A percentile compares a stretch with the other conserved stretches of the same genome.
These are phyloP conservation scores for Huntiella abstrusa DNA, from an alignment of 2,329 filamentous ascomycete genomes.

Conservation along the genomic window DNA sequence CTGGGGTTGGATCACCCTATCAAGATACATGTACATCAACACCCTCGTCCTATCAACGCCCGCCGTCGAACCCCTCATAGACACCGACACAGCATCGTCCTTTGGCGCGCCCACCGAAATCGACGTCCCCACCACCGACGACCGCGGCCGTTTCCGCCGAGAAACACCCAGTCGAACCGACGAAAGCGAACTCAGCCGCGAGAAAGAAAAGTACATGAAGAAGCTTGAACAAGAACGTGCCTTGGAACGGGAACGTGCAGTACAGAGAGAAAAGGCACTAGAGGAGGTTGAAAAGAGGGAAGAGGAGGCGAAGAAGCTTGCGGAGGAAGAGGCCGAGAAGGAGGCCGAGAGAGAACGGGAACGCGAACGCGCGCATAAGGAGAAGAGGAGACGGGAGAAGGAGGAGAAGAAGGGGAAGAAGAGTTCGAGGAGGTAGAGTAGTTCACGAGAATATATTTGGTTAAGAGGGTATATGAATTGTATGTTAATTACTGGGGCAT, in stretches of 20 bases:
- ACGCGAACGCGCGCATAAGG: neutral
- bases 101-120: neutral
- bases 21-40: slow-evolving; percentile 91
- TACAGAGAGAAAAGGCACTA: neutral
- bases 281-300: neutral
- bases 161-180: neutral
- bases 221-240: slow-evolving; percentile 4
- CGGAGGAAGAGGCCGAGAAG: neutral
- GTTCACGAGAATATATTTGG: too few species aligned
- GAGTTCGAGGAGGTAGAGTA: neutral
- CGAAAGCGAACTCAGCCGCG: neutral
- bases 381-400: neutral
- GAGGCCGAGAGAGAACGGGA: neutral
- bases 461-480: too few species aligned
- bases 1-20: slow-evolving; percentile 82
- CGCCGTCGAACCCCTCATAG: slow-evolving; percentile 12
- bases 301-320: neutral
- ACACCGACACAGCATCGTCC: slow-evolving; percentile 1
- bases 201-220: slow-evolving; percentile 9
- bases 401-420: slow-evolving; percentile 1
- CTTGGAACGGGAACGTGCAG: slow-evolving; percentile 2
- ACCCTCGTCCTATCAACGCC: slow-evolving; percentile 45
- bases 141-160: neutral
- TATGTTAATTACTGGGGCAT: slow-evolving; percentile 16
- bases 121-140: neutral